phyloP scores from a whole-genome alignment of 2,329 filamentous ascomycete species.

The Colletotrichum karsti region DNA sequence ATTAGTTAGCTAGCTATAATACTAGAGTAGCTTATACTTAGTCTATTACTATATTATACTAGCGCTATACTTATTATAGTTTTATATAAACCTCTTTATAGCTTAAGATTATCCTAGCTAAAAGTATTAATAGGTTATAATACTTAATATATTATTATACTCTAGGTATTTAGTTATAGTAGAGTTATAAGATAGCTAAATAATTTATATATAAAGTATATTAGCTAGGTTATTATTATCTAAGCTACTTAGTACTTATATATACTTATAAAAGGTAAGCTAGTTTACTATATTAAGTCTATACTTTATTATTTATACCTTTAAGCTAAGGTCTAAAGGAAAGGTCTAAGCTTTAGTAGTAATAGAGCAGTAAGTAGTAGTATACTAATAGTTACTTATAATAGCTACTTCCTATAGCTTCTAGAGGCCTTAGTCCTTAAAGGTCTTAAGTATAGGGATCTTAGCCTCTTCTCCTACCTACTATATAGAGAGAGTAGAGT shows the following conservation, averaged over 20 bases:
- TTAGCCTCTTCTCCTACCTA: too few species aligned
- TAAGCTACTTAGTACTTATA: background rate
- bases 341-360: background rate
- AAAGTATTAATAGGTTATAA: background rate
- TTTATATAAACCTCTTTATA: background rate
- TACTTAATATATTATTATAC: background rate
- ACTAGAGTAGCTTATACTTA: too few species aligned
- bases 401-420: fast-evolving
- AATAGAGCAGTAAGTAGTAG: background rate
- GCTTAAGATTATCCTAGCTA: background rate
- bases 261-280: background rate
- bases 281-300: background rate
- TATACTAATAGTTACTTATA: background rate
- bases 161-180: background rate
- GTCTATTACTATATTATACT: background rate
- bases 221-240: too few species aligned
- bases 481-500: background rate
- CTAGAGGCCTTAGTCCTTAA: background rate
- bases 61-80: background rate
- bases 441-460: too few species aligned
- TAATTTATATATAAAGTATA: background rate
- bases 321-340: background rate
- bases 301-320: background rate
- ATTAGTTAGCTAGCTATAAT: too few species aligned
- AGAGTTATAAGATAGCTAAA: background rate